Percentiles rank a stretch among this genome's conserved stretches.
Conservation (phyloP, 148 eudicot species). For the Dianthus caryophyllus region DNA sequence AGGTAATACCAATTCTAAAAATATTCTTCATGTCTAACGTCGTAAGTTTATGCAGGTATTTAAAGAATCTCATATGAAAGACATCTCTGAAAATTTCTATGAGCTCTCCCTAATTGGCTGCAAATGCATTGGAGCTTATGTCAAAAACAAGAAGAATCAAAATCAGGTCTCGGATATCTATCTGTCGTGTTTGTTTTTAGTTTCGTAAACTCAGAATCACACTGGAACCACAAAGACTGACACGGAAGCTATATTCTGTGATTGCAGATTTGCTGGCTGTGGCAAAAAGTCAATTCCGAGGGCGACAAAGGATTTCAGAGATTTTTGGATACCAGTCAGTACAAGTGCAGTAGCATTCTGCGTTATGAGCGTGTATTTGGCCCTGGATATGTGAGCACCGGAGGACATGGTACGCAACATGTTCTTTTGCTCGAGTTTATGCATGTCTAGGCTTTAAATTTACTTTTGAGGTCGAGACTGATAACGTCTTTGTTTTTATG, state of each 20-base stretch:
- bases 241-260: slow-evolving; percentile 5
- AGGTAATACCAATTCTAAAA: background rate
- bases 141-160: slow-evolving; percentile 90
- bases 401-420: slow-evolving; percentile 72
- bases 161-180: slow-evolving; percentile 58
- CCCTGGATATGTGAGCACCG: slow-evolving; percentile 94
- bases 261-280: slow-evolving; percentile 88
- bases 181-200: slow-evolving; percentile 11
- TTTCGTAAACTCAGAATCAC: background rate
- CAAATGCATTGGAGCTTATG: slow-evolving; percentile 99
- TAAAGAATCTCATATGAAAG: slow-evolving; percentile 60
- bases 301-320: slow-evolving; percentile 81
- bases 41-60: slow-evolving; percentile 48
- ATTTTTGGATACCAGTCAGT: slow-evolving; percentile 90
- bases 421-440: no score
- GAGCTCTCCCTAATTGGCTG: slow-evolving; percentile 82
- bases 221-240: background rate
- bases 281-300: slow-evolving; percentile 84
- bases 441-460: background rate
- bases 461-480: slow-evolving; percentile 5
- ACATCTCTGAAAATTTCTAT: slow-evolving; percentile 62
- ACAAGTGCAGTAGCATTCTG: slow-evolving; percentile 76
- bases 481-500: slow-evolving; percentile 21
- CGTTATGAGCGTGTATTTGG: slow-evolving; percentile 95
- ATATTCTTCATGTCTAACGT: background rate